phyloP scores from a whole-genome alignment of 2,329 filamentous ascomycete species.

The Fusarium hostae region DNA sequence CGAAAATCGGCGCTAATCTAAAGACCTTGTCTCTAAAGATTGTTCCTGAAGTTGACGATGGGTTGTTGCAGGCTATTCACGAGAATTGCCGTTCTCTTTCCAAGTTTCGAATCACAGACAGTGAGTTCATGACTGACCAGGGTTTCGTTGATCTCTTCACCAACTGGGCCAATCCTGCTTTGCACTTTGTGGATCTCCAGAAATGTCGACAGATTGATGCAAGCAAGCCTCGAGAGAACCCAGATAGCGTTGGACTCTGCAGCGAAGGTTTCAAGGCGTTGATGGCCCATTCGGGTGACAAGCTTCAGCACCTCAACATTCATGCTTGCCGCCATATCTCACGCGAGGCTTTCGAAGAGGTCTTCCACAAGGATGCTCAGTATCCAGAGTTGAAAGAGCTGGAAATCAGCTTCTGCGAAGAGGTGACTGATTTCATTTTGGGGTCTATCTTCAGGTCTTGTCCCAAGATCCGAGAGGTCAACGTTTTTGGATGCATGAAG shows the following conservation, averaged over 20 bases:
- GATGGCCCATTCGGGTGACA: conserved; percentile 82
- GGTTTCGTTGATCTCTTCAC: conserved; percentile 79
- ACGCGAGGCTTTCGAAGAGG: conserved; percentile 75
- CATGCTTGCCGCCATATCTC: conserved; percentile 86
- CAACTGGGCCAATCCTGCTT: conserved; percentile 77
- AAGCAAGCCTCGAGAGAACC: conserved; percentile 71
- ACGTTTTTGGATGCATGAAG: conserved; percentile 74
- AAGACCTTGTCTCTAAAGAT: conserved; percentile 80
- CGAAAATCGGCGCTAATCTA: conserved; percentile 71
- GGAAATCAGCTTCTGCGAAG: conserved; percentile 81
- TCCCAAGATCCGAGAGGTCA: conserved; percentile 68
- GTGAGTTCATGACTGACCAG: conserved; percentile 78
- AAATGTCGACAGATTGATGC: conserved; percentile 83
- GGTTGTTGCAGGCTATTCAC: conserved; percentile 77
- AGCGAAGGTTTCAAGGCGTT: conserved; percentile 80
- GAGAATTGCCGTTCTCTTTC: conserved; percentile 71
- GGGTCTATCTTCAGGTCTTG: conserved; percentile 72
- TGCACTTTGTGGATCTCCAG: conserved; percentile 78
- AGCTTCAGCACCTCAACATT: conserved; percentile 77
- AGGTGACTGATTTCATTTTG: conserved; percentile 73
- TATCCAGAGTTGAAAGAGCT: conserved; percentile 78
- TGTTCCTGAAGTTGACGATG: conserved; percentile 74
- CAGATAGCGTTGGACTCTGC: conserved; percentile 76
- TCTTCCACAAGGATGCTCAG: conserved; percentile 69
- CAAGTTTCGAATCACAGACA: conserved; percentile 86